phyloP scores from a whole-genome alignment of 805 yeast species.

The Teunomyces kruisii region DNA sequence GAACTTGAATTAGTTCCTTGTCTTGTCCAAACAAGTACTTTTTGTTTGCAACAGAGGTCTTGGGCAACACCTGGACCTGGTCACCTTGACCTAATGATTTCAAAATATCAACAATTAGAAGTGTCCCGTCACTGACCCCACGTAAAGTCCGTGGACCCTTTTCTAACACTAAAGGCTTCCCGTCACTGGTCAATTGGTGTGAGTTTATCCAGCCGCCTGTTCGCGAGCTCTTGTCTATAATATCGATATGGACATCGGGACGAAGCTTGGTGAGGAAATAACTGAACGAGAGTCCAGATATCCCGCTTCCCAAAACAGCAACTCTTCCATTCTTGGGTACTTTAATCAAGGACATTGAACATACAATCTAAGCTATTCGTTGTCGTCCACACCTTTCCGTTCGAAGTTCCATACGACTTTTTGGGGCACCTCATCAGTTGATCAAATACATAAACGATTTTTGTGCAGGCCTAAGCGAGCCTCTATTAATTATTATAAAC shows the following conservation, averaged over 20 bases:
- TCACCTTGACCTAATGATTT: constrained; percentile 46
- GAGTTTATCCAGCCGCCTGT: constrained; percentile 84
- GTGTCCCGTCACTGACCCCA: constrained; percentile 77
- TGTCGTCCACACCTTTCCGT: background rate
- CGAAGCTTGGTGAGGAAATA: constrained; percentile 68
- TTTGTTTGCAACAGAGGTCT: constrained; percentile 62
- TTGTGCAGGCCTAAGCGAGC: background rate
- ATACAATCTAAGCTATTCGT: too few species aligned
- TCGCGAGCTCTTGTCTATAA: constrained; percentile 55
- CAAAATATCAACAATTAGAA: constrained; percentile 63
- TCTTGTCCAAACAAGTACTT: constrained; percentile 59
- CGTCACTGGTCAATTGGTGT: constrained; percentile 29
- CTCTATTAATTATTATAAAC: background rate
- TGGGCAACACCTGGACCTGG: constrained; percentile 58
- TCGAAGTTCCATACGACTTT: background rate
- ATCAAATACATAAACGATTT: background rate
- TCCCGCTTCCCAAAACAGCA: constrained; percentile 84
- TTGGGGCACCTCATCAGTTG: background rate
- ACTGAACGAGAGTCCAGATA: constrained; percentile 77
- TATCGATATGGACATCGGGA: constrained; percentile 68
- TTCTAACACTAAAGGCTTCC: constrained; percentile 50
- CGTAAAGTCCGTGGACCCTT: constrained; percentile 91
- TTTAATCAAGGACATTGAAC: background rate
- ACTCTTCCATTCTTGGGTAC: constrained; percentile 39
- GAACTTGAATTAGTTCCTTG: constrained; percentile 53